Percentiles rank a stretch among this genome's conserved stretches.
Evolutionary conservation across 2,329 filamentous ascomycete genomes (phyloP).

Genomic region (Colletotrichum sublineola): DNA sequence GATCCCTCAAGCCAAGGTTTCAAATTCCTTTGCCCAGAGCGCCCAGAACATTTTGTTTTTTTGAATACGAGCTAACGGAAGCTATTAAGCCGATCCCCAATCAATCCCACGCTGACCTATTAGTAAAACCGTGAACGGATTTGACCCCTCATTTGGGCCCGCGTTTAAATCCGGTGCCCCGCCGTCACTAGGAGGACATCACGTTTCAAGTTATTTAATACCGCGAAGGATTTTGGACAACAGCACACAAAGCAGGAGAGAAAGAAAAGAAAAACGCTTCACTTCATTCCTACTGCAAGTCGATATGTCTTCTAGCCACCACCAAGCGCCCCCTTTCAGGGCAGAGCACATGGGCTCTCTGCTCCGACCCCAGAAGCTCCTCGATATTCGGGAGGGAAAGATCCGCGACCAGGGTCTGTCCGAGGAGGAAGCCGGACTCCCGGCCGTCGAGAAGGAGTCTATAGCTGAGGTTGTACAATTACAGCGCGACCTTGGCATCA

Average conservation of each 20-base stretch:
- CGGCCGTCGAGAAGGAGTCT: constrained; percentile 72
- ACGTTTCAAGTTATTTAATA: constrained; percentile 10
- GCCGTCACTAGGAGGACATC: constrained; percentile 12
- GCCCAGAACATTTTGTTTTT: not conserved
- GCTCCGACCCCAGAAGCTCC: constrained; percentile 69
- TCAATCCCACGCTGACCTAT: constrained; percentile 23
- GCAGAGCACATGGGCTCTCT: constrained; percentile 83
- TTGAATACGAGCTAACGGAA: constrained; percentile 20
- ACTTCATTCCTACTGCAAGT: accelerated
- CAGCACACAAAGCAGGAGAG: not conserved
- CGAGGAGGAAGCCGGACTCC: constrained; percentile 66
- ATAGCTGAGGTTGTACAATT: constrained; percentile 76
- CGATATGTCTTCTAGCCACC: constrained; percentile 34
- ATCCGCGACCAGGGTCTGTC: constrained; percentile 64
- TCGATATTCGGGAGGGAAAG: constrained; percentile 68
- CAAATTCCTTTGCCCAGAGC: not conserved
- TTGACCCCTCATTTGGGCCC: constrained; percentile 36
- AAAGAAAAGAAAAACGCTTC: too few relatives aligned
- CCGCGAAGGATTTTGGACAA: not conserved
- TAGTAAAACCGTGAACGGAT: constrained; percentile 15
- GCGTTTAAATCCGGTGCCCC: constrained; percentile 34
- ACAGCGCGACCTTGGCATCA: constrained; percentile 76
- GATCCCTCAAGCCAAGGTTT: not conserved
- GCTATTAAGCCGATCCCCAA: constrained; percentile 1
- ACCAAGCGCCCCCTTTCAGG: constrained; percentile 69